Evolutionary conservation across 2,329 filamentous ascomycete species (phyloP).

Genomic region (Arthroderma sp.): DNA sequence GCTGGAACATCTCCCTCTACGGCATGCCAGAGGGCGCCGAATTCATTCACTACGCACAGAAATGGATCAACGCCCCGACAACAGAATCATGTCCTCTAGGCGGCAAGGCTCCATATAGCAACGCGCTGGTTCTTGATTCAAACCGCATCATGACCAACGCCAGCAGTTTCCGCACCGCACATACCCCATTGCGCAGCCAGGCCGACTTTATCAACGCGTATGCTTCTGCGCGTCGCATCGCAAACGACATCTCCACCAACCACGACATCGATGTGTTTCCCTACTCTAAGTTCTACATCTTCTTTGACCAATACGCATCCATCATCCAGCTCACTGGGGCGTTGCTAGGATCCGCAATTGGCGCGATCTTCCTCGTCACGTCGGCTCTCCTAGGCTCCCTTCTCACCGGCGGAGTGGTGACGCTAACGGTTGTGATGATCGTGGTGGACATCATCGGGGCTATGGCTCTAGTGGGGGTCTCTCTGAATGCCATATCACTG

Average conservation of each 20-base stretch:
- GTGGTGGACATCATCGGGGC: conserved; percentile 87
- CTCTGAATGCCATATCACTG: conserved; percentile 84
- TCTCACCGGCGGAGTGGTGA: conserved; percentile 68
- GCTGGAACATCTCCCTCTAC: conserved; percentile 77
- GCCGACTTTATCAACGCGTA: conserved; percentile 89
- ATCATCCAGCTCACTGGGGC: conserved; percentile 71
- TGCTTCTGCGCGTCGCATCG: conserved; percentile 75
- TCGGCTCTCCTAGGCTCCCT: conserved; percentile 72
- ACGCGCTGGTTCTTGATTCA: conserved; percentile 67
- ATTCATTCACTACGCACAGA: conserved; percentile 72
- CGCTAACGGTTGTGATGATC: conserved; percentile 81
- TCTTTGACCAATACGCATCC: conserved; percentile 90
- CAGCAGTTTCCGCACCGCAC: conserved; percentile 83
- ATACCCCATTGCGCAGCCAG: conserved; percentile 77
- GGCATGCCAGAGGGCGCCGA: conserved; percentile 93
- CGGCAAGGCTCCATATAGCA: conserved; percentile 74
- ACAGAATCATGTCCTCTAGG: conserved; percentile 76
- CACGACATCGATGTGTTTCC: conserved; percentile 81
- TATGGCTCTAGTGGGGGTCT: conserved; percentile 81
- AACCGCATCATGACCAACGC: conserved; percentile 58
- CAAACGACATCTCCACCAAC: conserved; percentile 56
- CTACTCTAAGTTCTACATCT: conserved; percentile 96
- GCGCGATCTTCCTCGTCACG: conserved; percentile 71
- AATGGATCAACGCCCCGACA: conserved; percentile 71
- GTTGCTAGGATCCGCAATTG: conserved; percentile 70